Conservation (phyloP, 441 rosid species). For the Aleurites moluccanus region DNA sequence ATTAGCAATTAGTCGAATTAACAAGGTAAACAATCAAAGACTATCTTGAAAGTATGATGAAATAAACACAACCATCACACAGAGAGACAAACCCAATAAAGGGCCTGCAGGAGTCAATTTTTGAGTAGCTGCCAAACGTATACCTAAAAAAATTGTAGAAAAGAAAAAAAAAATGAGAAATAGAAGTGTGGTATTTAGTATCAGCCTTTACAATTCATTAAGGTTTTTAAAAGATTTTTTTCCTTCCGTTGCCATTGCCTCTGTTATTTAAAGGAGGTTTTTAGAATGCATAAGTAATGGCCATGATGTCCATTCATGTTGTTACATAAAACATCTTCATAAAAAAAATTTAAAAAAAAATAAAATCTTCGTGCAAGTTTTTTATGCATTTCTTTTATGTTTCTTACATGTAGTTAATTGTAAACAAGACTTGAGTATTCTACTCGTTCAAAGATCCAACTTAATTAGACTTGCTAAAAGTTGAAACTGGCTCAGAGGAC, state of each 20-base stretch:
- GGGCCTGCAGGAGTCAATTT: constrained; percentile 68
- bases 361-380: not conserved
- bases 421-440: not conserved
- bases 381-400: constrained; percentile 4
- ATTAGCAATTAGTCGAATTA: not conserved
- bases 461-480: not conserved
- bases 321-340: too few relatives aligned
- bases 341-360: not conserved
- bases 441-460: not conserved
- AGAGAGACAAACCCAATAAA: constrained; percentile 55
- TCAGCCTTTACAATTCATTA: not conserved
- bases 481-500: not conserved
- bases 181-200: not conserved
- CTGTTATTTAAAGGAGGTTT: not conserved
- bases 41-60: constrained; percentile 53
- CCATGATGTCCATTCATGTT: too few relatives aligned
- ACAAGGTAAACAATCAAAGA: constrained; percentile 22
- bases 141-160: constrained; percentile 42
- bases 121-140: constrained; percentile 64
- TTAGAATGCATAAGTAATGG: not conserved
- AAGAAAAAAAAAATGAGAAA: not conserved
- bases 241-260: not conserved
- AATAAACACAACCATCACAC: constrained; percentile 47
- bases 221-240: not conserved
- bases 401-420: not conserved